Evolutionary conservation across 345 rosid species (phyloP), one percentile per base, ranked within the genome.

Genomic region (Ceriops decandra): DNA sequence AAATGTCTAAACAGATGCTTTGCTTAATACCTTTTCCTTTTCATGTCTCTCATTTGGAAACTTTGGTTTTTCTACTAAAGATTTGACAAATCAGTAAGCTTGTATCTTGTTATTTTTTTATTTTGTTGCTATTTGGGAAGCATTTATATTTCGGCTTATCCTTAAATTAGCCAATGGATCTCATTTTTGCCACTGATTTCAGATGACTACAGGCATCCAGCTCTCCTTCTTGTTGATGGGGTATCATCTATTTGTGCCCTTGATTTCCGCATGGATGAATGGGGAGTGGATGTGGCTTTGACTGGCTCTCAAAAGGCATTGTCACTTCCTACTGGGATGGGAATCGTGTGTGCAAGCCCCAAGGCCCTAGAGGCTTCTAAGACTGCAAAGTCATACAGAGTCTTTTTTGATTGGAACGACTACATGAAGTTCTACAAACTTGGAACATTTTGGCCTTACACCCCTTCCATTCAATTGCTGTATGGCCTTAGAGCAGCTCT

Each of bases 271-370:
- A 90, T 93, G 98, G 98, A 93, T 63, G 98, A 93, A 77, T 93
- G 98, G 98, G 97, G 99, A 63, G 78, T 95, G 5, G 97, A 95
- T 28, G 97, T 95, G 58, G 97, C 99, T 67, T 78, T 95, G 76
- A 95, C 99, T 2, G 99, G 99, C 9, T 95, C 99, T 13, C 99
- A 95, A 77, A 95, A 95, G 81, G 99, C 99, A 47, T 93, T 95
- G 21, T 95, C 99, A 52, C 97, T 95, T 52, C 99, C 99, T 3
- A 95, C 99, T 49, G 99, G 99, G 0, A 82, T 95, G 62, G 97
- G 99, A 6, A 82, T 95, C 57, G 88, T 95, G 67, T 91, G 97
- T 62, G 97, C 97, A 26, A 90, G 99, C 83, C 93, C 97, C 35
- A 95, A 88, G 78, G 99, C 99, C 27, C 75, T 95, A 8, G 96